phyloP scores from a whole-genome alignment of 1,139 yeast genomes.

The Nadsonia commutata region DNA sequence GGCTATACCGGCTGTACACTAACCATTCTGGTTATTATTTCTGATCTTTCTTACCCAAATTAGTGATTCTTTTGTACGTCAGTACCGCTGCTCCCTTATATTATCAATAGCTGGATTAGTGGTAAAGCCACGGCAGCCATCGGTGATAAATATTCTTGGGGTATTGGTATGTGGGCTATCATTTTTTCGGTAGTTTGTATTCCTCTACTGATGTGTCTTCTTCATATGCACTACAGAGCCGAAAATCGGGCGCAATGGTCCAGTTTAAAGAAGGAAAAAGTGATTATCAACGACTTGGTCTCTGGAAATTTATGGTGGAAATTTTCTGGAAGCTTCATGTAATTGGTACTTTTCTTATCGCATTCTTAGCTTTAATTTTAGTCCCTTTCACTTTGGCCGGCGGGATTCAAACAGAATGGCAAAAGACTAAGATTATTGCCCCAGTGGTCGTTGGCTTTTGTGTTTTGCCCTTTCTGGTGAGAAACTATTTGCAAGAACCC shows the following conservation, averaged over 20 bases:
- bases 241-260: slow-evolving; percentile 32
- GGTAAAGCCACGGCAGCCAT: slow-evolving; percentile 38
- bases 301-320: slow-evolving; percentile 17
- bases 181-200: slow-evolving; percentile 50
- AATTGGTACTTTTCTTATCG: slow-evolving; percentile 41
- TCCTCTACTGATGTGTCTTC: slow-evolving; percentile 36
- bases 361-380: slow-evolving; percentile 38
- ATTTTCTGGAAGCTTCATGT: slow-evolving; percentile 38
- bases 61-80: slow-evolving; percentile 55
- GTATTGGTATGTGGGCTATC: slow-evolving; percentile 70
- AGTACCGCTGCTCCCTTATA: slow-evolving; percentile 53
- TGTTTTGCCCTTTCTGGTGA: slow-evolving; percentile 41
- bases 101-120: slow-evolving; percentile 64
- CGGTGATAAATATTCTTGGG: slow-evolving; percentile 46
- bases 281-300: slow-evolving; percentile 18
- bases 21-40: slow-evolving; percentile 39
- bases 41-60: slow-evolving; percentile 52
- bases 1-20: slow-evolving; percentile 56
- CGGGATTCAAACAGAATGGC: slow-evolving; percentile 38
- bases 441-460: slow-evolving; percentile 51
- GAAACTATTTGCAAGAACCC: slow-evolving; percentile 44
- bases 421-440: slow-evolving; percentile 40
- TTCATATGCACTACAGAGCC: slow-evolving; percentile 44
- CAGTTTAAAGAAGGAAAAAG: slow-evolving; percentile 19
- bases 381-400: slow-evolving; percentile 46